phyloP scores from a whole-genome alignment of 768 basidiomycete genomes.

The Lactarius sp. region DNA sequence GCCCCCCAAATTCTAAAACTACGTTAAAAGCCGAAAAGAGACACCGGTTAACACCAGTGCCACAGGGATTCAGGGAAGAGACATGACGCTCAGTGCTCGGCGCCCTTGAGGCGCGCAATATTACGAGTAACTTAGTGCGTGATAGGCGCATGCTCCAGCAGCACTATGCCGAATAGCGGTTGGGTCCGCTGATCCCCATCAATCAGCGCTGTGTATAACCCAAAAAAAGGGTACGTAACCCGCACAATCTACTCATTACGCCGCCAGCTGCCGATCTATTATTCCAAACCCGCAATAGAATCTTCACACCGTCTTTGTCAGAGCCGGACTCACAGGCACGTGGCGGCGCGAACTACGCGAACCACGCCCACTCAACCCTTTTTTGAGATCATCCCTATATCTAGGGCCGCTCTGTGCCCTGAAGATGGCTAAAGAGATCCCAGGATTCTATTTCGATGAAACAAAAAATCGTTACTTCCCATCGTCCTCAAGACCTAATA shows the following conservation, averaged over 20 bases:
- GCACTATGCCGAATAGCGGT: not conserved
- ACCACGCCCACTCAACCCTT: not conserved
- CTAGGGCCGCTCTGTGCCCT: constrained; percentile 6
- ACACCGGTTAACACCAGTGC: too few relatives aligned
- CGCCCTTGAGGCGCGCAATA: constrained; percentile 5
- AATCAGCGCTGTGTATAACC: not conserved
- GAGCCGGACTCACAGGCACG: not conserved
- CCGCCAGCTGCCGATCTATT: not conserved
- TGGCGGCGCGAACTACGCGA: not conserved
- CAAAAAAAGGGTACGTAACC: not conserved
- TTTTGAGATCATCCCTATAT: constrained; percentile 2
- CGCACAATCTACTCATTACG: not conserved
- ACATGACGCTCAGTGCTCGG: not conserved
- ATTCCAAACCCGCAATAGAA: not conserved
- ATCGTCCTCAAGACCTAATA: constrained; percentile 21
- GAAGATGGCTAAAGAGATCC: constrained; percentile 27
- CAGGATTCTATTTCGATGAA: constrained; percentile 30
- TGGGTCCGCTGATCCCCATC: constrained; percentile 10
- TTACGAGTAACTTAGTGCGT: not conserved
- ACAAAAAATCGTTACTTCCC: constrained; percentile 29
- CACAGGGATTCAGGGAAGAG: not conserved
- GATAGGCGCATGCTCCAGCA: not conserved
- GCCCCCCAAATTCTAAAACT: too few relatives aligned
- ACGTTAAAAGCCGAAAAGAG: too few relatives aligned
- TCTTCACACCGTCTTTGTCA: not conserved